A percentile compares a stretch with the other conserved stretches of the same genome.
Conservation (phyloP, 2,329 filamentous ascomycete species). For the Hypoxylon sp. region DNA sequence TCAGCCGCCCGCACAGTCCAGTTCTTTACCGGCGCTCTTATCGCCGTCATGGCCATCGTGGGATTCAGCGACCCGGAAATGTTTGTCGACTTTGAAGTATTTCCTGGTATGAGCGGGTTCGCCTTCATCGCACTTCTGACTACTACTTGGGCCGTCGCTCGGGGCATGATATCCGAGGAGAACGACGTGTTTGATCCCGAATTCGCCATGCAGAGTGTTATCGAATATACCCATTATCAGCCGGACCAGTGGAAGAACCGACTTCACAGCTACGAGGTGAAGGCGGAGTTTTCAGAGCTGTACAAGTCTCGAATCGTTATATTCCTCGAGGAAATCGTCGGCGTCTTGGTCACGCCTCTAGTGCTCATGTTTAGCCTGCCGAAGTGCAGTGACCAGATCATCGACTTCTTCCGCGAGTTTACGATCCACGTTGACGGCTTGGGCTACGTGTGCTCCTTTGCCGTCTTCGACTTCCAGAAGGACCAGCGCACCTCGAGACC, state of each 20-base stretch:
- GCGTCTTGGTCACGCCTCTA: constrained; percentile 90
- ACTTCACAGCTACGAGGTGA: constrained; percentile 93
- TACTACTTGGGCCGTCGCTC: constrained; percentile 81
- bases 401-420: constrained; percentile 98
- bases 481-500: constrained; percentile 61
- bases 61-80: constrained; percentile 90
- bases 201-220: constrained; percentile 85
- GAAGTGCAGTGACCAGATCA: constrained; percentile 87
- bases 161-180: constrained; percentile 86
- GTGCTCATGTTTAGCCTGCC: constrained; percentile 87
- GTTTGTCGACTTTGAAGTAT: constrained; percentile 91
- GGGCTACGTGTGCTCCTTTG: constrained; percentile 96
- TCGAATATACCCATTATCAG: constrained; percentile 91
- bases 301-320: constrained; percentile 94
- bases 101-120: constrained; percentile 83
- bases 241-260: constrained; percentile 88
- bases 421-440: constrained; percentile 96
- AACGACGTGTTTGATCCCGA: constrained; percentile 91
- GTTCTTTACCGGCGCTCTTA: constrained; percentile 86
- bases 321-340: constrained; percentile 89
- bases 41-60: constrained; percentile 82
- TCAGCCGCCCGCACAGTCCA: constrained; percentile 84
- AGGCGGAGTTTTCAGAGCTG: constrained; percentile 85
- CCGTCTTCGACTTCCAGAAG: constrained; percentile 96
- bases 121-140: constrained; percentile 89